These are phyloP conservation scores for Thalassiosira gravida DNA, from an alignment of 352 stramenopile species.

Conservation along the genomic window DNA sequence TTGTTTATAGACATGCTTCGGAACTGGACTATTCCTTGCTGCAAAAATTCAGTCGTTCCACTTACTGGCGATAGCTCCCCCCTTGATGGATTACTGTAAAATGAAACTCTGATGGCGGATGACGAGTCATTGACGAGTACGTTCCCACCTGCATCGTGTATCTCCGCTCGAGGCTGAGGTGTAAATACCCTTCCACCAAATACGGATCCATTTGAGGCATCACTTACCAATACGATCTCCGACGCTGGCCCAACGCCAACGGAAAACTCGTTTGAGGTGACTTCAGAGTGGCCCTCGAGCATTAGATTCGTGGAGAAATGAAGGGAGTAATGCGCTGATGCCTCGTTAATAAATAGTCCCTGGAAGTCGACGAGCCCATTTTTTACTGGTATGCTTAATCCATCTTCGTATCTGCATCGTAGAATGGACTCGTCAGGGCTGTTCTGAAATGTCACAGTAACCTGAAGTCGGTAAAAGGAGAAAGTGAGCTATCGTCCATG, in stretches of 20 bases:
- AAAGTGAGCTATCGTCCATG: background rate
- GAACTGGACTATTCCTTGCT: conserved; percentile 60
- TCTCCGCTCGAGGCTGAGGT: conserved; percentile 54
- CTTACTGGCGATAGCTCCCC: conserved; percentile 32
- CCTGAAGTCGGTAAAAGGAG: conserved; percentile 23
- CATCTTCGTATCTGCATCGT: conserved; percentile 32
- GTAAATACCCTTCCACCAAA: conserved; percentile 59
- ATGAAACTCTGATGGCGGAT: conserved; percentile 45
- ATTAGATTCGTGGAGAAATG: conserved; percentile 56
- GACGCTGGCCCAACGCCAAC: conserved; percentile 52
- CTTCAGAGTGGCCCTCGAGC: conserved; percentile 39
- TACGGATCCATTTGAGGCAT: conserved; percentile 52
- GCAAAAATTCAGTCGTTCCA: conserved; percentile 35
- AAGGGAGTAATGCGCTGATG: conserved; percentile 57
- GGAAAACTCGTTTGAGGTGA: conserved; percentile 59
- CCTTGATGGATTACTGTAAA: conserved; percentile 64
- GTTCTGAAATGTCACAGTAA: conserved; percentile 44
- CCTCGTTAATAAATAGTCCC: conserved; percentile 66
- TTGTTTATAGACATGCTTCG: conserved; percentile 62
- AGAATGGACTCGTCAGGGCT: conserved; percentile 28
- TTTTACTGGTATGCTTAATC: conserved; percentile 36
- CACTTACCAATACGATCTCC: conserved; percentile 42
- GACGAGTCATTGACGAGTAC: conserved; percentile 56
- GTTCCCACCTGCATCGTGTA: conserved; percentile 65
- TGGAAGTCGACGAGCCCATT: conserved; percentile 52